Evolutionary conservation across 768 basidiomycete genomes (phyloP), one percentile per base, ranked within the genome.

Genomic region (Termitomyces heimii): DNA sequence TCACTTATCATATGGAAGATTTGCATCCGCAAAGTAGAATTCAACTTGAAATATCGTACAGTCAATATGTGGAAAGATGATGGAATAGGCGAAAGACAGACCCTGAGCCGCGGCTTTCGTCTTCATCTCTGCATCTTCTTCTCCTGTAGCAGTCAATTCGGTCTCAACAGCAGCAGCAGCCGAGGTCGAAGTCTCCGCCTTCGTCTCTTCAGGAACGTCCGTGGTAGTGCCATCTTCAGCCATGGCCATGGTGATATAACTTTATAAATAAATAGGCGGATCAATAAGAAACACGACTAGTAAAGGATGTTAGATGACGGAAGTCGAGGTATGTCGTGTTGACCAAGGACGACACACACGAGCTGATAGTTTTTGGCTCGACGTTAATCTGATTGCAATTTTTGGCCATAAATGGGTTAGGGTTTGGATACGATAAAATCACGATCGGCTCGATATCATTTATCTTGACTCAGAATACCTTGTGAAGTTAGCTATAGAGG

Each of bases 21-120:
- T 97, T n/a, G 93, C 82, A 71, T 96, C 94, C 52, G 90, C 90
- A 73, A 98, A 94, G 77, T 98, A 97, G 72, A 97, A 98, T 68
- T 94, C 91, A 65, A 96, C 95, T 97, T 55, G 7, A 39, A 42
- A 5, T 32, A 35, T 42, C 26, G 5, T 29, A 34, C 8, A 20
- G 22, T 46, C 42, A 57, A 42, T 31, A 4, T 14, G 18, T 10
- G 37, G 54, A 18, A 40, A 7, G 24, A 37, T 35, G 34, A 28
- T 50, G 14, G 14, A 13, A 48, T 4, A 45, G 10, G 28, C 12
- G 44, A 45, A 10, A 42, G 20, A 68, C 78, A 55, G 59, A 82
- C 87, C 75, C 67, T 89, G 86, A 62, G 76, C 77, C 55, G 75
- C 75, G 1, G 82, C 83, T 53, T 75, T 80, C 48, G 71, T 60